Evolutionary conservation across 2,329 filamentous ascomycete species (phyloP), one percentile per base, ranked within the genome.

Genomic region (Calonectria leucothoes): DNA sequence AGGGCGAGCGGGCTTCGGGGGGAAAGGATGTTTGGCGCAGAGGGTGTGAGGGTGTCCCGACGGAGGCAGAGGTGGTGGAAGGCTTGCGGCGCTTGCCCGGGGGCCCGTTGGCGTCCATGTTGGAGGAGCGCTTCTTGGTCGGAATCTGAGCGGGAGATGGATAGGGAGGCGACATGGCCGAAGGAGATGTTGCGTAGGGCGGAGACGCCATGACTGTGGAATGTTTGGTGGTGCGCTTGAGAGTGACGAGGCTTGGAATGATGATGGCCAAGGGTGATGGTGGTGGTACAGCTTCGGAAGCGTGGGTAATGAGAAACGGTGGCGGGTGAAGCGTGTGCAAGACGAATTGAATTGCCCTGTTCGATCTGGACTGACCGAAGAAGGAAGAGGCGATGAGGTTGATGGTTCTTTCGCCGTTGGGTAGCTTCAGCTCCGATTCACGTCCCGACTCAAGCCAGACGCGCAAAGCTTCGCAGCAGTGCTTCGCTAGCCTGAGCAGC

Each of bases 1-100:
- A 89, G 0, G 90, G 88, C 3, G 90, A 91, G 27, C 87, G 84
- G 39, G 84, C 84, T 68, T 91, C 93, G 31, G 94, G 94, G 0
- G 94, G 93, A 81, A 95, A 97, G 0, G 94, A 95, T 6, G 95
- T 96, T 81, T 95, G 94, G 48, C 94, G 93, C 2, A 97, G 90
- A 1, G 93, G 93, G 76, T 95, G 93, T 0, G 89, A 87, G 3
- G 72, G 76, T 23, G 90, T 87, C 1, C 72, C 73, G 4, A 90
- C 90, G 20, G 81, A 78, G 15, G 55, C 55, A 6, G 51, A 10
- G 90, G 74, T 84, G 89, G 15, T 27, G 93, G 66, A 95, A 7
- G 92, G 89, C 82, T 96, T 96, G 81, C 94, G 93, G 59, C 93
- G 92, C 82, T 95, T 95, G 59, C 87, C 83, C 3, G 84, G 85